phyloP scores from a whole-genome alignment of 352 stramenopile species.

The Phytophthora sojae region DNA sequence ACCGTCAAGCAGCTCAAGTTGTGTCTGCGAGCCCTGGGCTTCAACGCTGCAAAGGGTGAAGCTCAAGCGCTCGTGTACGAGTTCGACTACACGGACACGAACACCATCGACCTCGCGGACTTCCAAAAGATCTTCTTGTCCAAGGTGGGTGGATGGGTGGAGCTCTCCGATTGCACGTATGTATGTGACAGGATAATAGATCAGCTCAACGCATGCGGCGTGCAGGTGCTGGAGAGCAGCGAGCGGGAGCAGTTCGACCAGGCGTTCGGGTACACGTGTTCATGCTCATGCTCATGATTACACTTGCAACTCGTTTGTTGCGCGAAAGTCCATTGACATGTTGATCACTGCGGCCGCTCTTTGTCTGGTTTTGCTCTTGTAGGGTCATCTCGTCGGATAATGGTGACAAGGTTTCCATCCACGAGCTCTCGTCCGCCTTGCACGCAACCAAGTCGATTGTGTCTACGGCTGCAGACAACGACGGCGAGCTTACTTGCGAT shows the following conservation, averaged over 20 bases:
- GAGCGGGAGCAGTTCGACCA: slow-evolving; percentile 32
- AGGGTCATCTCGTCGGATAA: slow-evolving; percentile 28
- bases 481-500: not conserved
- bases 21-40: slow-evolving; percentile 44
- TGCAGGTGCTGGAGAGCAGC: slow-evolving; percentile 35
- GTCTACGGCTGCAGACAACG: not conserved
- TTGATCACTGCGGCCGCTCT: not conserved
- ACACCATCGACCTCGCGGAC: slow-evolving; percentile 40
- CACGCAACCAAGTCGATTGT: not conserved
- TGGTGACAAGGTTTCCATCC: slow-evolving; percentile 21
- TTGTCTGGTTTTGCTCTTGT: slow-evolving; percentile 3
- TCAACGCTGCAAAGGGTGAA: slow-evolving; percentile 30
- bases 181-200: not conserved
- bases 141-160: slow-evolving; percentile 31
- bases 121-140: slow-evolving; percentile 56
- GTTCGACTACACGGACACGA: slow-evolving; percentile 51
- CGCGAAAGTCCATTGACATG: not conserved
- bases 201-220: not conserved
- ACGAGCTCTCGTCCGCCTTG: slow-evolving; percentile 21
- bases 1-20: slow-evolving; percentile 39
- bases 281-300: not conserved
- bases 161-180: not conserved
- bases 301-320: not conserved
- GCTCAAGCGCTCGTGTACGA: slow-evolving; percentile 48
- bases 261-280: slow-evolving; percentile 40